Evolutionary conservation across 495 filamentous ascomycete species (phyloP).

Genomic region (Parathielavia hyrcaniae): DNA sequence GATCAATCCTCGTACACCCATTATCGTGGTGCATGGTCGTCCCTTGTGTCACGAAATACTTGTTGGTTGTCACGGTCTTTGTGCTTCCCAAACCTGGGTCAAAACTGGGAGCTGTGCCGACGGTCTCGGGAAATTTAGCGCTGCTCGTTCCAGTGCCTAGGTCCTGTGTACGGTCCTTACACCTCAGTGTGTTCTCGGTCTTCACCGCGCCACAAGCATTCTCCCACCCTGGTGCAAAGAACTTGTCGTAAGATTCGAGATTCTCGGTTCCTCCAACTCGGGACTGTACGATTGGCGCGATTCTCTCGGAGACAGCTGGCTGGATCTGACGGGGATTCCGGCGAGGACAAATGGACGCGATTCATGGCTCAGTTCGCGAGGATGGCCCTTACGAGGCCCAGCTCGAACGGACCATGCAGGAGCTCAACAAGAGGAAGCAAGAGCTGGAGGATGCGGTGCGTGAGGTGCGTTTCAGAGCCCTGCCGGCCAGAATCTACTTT

Average conservation of each 20-base stretch:
- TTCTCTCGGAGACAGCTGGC: neutral
- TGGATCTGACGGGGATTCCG: neutral
- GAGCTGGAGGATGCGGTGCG: conserved; percentile 58
- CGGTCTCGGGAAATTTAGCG: too few species aligned
- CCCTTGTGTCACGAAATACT: too few species aligned
- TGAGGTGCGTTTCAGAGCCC: conserved; percentile 26
- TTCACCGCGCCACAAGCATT: too few species aligned
- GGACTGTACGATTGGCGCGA: neutral
- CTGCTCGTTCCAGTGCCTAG: too few species aligned
- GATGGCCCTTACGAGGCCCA: conserved; percentile 40
- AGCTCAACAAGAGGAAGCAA: conserved; percentile 57
- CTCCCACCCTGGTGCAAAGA: too few species aligned
- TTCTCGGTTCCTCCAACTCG: neutral
- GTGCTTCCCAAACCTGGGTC: too few species aligned
- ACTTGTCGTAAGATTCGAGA: neutral
- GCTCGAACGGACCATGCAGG: conserved; percentile 58
- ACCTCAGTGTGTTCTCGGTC: too few species aligned
- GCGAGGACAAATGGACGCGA: conserved; percentile 14
- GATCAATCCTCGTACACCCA: too few species aligned
- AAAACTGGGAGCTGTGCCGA: too few species aligned
- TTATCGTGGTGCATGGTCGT: too few species aligned
- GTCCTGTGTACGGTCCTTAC: too few species aligned
- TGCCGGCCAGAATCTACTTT: neutral
- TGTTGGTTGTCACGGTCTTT: too few species aligned
- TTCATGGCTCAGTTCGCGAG: neutral